Evolutionary conservation across 2,329 filamentous ascomycete genomes (phyloP).

Genomic region (Epichloe hybrida): DNA sequence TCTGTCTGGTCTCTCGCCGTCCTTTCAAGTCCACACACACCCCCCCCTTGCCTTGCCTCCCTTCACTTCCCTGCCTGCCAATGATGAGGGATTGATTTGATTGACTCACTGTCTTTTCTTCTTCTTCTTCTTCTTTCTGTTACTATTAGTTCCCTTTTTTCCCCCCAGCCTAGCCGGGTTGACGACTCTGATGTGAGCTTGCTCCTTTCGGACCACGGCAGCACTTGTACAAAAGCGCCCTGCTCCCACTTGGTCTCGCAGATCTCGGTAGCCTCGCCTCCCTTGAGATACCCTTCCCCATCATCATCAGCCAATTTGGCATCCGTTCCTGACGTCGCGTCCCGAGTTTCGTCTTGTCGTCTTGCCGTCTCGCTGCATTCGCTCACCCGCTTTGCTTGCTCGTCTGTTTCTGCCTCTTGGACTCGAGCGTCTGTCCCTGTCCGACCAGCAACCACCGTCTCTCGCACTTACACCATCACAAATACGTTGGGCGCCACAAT

Average conservation of each 20-base stretch:
- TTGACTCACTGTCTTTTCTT: too few relatives aligned
- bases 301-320: conserved; percentile 6
- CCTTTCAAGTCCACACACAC: not conserved
- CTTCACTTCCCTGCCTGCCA: conserved; percentile 5
- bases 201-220: not conserved
- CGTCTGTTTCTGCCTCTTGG: not conserved
- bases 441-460: not conserved
- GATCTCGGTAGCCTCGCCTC: not conserved
- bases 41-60: not conserved
- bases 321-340: not conserved
- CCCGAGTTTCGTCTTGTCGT: not conserved
- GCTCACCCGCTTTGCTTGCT: not conserved
- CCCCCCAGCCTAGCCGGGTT: not conserved
- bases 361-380: not conserved
- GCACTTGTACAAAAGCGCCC: conserved; percentile 10
- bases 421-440: not conserved
- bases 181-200: not conserved
- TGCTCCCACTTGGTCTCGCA: conserved; percentile 7
- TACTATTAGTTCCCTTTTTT: not conserved
- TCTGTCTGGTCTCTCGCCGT: not conserved
- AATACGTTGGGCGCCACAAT: conserved; percentile 7
- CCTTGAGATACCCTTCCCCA: conserved; percentile 4
- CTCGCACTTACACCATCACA: conserved; percentile 2
- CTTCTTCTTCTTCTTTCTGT: not conserved
- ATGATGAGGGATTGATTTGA: not conserved